These are phyloP conservation scores for Lecanoromycetidae sp. DNA, from an alignment of 2,329 filamentous ascomycete species.

Conservation along the genomic window DNA sequence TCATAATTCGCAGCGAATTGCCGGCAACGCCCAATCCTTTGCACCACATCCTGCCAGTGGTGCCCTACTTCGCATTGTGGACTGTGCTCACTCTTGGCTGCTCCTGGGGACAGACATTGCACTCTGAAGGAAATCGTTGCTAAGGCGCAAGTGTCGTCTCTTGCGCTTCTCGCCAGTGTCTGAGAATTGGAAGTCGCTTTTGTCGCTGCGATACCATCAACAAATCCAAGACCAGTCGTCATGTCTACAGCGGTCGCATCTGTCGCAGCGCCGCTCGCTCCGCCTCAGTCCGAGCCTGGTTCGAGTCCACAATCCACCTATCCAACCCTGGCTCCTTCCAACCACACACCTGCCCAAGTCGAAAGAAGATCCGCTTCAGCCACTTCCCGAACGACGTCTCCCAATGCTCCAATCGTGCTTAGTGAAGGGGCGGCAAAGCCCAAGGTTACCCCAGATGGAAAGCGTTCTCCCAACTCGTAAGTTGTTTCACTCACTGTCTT, in stretches of 20 bases:
- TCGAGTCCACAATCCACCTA: constrained; percentile 33
- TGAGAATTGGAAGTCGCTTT: neutral
- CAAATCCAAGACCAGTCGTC: constrained; percentile 15
- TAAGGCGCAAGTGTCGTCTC: constrained; percentile 10
- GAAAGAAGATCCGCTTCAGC: constrained; percentile 17
- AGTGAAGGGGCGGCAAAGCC: constrained; percentile 27
- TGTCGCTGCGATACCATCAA: neutral
- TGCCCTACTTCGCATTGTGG: too few species aligned
- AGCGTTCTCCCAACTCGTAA: constrained; percentile 24
- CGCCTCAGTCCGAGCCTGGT: constrained; percentile 34
- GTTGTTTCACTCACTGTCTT: constrained; percentile 7
- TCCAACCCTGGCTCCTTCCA: constrained; percentile 30
- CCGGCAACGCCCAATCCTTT: neutral
- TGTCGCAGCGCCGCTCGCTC: constrained; percentile 32
- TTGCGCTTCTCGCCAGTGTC: constrained; percentile 8
- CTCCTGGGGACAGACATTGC: neutral
- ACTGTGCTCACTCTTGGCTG: too few species aligned
- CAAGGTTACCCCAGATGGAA: constrained; percentile 27
- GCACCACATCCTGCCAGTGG: too few species aligned
- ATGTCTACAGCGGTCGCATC: constrained; percentile 41
- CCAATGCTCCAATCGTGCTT: constrained; percentile 25
- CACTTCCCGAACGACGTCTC: constrained; percentile 21
- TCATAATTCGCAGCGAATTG: too few species aligned
- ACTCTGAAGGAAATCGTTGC: neutral
- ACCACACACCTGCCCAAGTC: constrained; percentile 17